Evolutionary conservation across 1,139 yeast genomes (phyloP).

Genomic region (Kodamaea suecica): DNA sequence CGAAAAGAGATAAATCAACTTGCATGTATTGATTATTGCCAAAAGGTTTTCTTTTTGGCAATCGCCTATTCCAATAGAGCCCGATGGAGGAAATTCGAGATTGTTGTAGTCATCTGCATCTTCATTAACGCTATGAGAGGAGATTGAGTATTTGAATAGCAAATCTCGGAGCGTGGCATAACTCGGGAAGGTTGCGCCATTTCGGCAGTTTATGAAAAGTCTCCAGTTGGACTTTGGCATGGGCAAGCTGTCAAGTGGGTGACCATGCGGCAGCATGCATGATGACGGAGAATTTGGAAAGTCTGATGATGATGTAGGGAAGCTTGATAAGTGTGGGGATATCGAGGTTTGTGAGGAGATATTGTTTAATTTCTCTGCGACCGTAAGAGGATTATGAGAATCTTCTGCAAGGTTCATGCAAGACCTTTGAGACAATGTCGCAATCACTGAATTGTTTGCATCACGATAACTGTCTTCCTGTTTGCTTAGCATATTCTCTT

Average conservation of each 20-base stretch:
- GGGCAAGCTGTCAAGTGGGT: constrained; percentile 8
- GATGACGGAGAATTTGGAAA: constrained; percentile 9
- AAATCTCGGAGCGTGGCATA: constrained; percentile 33
- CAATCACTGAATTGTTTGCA: too few species aligned
- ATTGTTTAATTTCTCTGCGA: too few species aligned
- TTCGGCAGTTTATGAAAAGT: constrained; percentile 42
- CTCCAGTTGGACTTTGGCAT: constrained; percentile 39
- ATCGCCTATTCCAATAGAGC: constrained; percentile 73
- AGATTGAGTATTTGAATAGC: constrained; percentile 31
- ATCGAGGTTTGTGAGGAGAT: constrained; percentile 1
- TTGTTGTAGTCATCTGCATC: constrained; percentile 30
- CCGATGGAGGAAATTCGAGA: constrained; percentile 79
- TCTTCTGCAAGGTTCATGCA: too few species aligned
- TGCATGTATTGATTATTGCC: constrained; percentile 62
- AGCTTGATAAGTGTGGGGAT: constrained; percentile 35
- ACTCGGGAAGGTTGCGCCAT: constrained; percentile 59
- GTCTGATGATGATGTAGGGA: constrained; percentile 4
- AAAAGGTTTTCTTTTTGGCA: constrained; percentile 54
- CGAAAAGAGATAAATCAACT: constrained; percentile 47
- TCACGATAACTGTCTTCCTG: too few species aligned
- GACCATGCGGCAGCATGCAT: constrained; percentile 14
- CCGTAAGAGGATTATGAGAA: too few species aligned
- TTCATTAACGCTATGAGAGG: constrained; percentile 22
- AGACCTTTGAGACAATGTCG: too few species aligned
- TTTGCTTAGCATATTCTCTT: constrained; percentile 7